These are phyloP conservation scores for Biscogniauxia mediterranea DNA, from an alignment of 2,329 filamentous ascomycete species.

Conservation along the genomic window DNA sequence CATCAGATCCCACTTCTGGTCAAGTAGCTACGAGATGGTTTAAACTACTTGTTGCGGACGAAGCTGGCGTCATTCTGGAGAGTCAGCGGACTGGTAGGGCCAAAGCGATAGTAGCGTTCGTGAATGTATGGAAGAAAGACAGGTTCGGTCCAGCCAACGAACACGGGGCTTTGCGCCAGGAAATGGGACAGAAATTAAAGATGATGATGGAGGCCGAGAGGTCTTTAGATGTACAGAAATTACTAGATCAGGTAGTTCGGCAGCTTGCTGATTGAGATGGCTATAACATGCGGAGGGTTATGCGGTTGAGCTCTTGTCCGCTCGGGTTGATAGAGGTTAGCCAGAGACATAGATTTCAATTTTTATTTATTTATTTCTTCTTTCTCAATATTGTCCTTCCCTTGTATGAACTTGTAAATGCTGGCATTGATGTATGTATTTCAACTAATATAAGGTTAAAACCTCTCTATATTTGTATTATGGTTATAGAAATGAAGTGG, in stretches of 20 bases:
- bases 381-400: no score
- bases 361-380: no score
- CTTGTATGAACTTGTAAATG: no score
- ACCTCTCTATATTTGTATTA: no score
- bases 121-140: constrained; percentile 42
- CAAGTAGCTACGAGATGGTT: constrained; percentile 40
- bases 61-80: constrained; percentile 49
- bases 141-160: constrained; percentile 37
- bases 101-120: constrained; percentile 43
- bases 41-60: constrained; percentile 45
- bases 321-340: no score
- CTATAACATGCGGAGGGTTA: background rate
- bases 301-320: no score
- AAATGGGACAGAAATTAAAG: constrained; percentile 34
- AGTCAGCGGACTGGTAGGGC: constrained; percentile 48
- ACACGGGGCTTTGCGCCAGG: constrained; percentile 20
- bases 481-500: no score
- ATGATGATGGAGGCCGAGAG: constrained; percentile 41
- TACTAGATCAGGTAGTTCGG: constrained; percentile 38
- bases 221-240: constrained; percentile 45
- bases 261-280: constrained; percentile 9
- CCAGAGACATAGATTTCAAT: no score
- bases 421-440: no score
- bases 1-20: constrained; percentile 8
- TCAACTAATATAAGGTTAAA: no score